Conservation (phyloP, 805 yeast genomes). For the Yarrowia porcina region DNA sequence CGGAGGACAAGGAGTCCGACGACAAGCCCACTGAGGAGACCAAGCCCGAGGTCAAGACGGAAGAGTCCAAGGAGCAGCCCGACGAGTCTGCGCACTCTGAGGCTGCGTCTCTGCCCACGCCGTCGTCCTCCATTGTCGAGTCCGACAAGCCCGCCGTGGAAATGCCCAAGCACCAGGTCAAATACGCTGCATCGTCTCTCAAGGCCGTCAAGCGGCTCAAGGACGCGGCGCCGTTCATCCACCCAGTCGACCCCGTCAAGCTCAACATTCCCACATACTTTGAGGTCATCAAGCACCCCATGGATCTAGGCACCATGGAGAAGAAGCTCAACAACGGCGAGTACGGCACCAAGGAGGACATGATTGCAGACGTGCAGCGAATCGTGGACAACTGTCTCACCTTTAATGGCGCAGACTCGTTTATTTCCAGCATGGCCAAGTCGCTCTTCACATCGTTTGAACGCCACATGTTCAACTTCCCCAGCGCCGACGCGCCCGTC, state of each 20-base stretch:
- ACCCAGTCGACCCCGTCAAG: conserved; percentile 86
- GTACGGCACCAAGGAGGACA: conserved; percentile 65
- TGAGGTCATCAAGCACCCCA: conserved; percentile 78
- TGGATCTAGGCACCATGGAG: conserved; percentile 92
- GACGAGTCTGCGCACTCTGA: conserved; percentile 13
- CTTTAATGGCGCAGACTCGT: conserved; percentile 81
- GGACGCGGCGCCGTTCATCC: conserved; percentile 86
- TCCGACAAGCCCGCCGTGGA: conserved; percentile 20
- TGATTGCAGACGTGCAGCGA: conserved; percentile 73
- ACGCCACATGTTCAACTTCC: conserved; percentile 89
- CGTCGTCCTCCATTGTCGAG: conserved; percentile 4
- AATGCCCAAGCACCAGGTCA: conserved; percentile 65
- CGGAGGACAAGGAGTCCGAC: conserved; percentile 28
- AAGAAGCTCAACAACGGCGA: conserved; percentile 66
- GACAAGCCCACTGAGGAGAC: conserved; percentile 23
- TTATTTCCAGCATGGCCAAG: conserved; percentile 87
- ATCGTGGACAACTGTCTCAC: conserved; percentile 79
- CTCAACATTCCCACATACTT: conserved; percentile 88
- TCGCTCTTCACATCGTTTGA: conserved; percentile 89
- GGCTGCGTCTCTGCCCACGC: conserved; percentile 16
- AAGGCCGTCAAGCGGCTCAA: conserved; percentile 85
- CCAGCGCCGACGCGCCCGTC: conserved; percentile 49
- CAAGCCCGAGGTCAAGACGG: conserved; percentile 25
- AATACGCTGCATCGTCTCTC: conserved; percentile 71
- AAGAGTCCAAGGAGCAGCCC: neutral